Evolutionary conservation across 1,284 basidiomycete genomes (phyloP).

Genomic region (Ceratobasidium sp.): DNA sequence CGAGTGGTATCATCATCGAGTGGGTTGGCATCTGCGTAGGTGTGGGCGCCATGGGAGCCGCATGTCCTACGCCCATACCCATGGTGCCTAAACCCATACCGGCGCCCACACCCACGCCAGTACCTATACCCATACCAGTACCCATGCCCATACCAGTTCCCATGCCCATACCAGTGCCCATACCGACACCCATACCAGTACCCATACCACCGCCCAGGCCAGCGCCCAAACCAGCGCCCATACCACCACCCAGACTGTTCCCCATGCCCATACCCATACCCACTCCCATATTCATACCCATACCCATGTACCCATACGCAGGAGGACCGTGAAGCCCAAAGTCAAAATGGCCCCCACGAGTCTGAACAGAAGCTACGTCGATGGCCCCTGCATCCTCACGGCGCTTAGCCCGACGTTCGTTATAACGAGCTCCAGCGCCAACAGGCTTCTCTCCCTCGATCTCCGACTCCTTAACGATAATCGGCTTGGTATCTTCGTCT

Average conservation of each 20-base stretch:
- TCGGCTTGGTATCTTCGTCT: conserved; percentile 15
- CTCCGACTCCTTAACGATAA: conserved; percentile 12
- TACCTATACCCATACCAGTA: not conserved
- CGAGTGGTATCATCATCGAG: not conserved
- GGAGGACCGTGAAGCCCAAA: not conserved
- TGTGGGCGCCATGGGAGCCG: not conserved
- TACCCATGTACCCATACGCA: not conserved
- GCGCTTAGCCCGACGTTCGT: conserved; percentile 10
- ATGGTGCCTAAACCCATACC: not conserved
- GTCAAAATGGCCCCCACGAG: conserved; percentile 15
- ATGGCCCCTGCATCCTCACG: not conserved
- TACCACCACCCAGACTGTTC: not conserved
- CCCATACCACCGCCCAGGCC: not conserved
- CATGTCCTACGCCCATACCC: not conserved
- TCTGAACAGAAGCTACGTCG: not conserved
- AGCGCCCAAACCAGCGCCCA: not conserved
- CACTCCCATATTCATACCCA: conserved; percentile 1
- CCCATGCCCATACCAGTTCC: not conserved
- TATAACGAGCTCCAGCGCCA: conserved; percentile 12
- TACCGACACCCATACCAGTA: not conserved
- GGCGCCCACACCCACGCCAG: not conserved
- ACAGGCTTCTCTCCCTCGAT: not conserved
- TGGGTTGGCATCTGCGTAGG: not conserved
- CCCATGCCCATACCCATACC: conserved; percentile 9
- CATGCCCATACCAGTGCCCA: not conserved